Conservation (phyloP, 2,329 filamentous ascomycete species). For the Colletotrichum tanaceti region DNA sequence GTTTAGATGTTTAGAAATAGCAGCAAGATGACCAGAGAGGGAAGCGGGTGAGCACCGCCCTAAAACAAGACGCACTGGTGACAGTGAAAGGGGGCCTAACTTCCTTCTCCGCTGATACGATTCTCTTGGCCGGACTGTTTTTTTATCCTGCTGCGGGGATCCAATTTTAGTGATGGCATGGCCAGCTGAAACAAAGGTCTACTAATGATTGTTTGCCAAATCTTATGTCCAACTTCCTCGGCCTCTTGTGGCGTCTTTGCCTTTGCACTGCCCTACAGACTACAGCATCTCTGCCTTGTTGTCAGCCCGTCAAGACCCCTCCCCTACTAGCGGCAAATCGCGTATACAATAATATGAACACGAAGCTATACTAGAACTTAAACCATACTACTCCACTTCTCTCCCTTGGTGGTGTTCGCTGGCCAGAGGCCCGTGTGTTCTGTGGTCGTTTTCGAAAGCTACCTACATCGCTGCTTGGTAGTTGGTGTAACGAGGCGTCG, state of each 20-base stretch:
- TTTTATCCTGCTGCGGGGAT: conserved; percentile 65
- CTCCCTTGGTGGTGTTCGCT: neutral
- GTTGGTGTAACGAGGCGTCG: neutral
- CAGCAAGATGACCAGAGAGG: too few relatives aligned
- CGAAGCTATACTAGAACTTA: conserved; percentile 53
- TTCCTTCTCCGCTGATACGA: conserved; percentile 57
- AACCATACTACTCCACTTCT: neutral
- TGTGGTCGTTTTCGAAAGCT: neutral
- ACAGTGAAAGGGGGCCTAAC: neutral
- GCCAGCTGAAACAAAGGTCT: conserved; percentile 65
- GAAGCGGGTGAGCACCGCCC: too few relatives aligned
- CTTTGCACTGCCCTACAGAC: conserved; percentile 65
- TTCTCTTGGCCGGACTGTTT: conserved; percentile 66
- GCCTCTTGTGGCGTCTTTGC: conserved; percentile 56
- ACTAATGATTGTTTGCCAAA: conserved; percentile 61
- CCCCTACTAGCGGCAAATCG: neutral
- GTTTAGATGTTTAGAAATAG: too few relatives aligned
- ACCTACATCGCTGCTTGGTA: neutral
- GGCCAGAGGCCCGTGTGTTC: too few relatives aligned
- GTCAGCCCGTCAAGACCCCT: conserved; percentile 42
- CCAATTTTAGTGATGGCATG: conserved; percentile 59
- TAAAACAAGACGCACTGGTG: too few relatives aligned
- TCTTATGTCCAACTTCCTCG: conserved; percentile 64
- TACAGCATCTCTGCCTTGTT: conserved; percentile 60
- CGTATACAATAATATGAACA: conserved; percentile 45